phyloP scores from a whole-genome alignment of 192 early-diverging fungal genomes.

The Chytriomyces hyalinus region DNA sequence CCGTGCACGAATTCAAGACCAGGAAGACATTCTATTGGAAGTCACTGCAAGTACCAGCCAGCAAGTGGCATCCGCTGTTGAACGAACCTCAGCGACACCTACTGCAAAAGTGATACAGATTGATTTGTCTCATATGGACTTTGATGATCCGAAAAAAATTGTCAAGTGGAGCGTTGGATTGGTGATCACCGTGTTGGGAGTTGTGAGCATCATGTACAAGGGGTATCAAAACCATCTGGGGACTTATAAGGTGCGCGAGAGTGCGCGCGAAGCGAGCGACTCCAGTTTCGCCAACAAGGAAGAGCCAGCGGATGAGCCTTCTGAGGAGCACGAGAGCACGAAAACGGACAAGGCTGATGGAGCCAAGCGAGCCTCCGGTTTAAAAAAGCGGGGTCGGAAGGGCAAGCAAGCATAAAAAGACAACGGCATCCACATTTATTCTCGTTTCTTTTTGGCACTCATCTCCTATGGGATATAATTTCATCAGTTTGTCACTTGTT shows the following conservation, averaged over 20 bases:
- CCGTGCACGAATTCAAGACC: constrained; percentile 43
- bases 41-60: background rate
- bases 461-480: no score
- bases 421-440: no score
- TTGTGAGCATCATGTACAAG: constrained; percentile 39
- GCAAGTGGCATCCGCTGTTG: background rate
- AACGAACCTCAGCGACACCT: constrained; percentile 16
- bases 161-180: constrained; percentile 40
- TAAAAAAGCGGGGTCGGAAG: no score
- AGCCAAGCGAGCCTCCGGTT: no score
- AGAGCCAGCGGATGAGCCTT: background rate
- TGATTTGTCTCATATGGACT: constrained; percentile 25
- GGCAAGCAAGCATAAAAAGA: no score
- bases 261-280: background rate
- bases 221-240: constrained; percentile 39
- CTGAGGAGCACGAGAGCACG: background rate
- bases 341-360: background rate
- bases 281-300: background rate
- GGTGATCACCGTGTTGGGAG: constrained; percentile 41
- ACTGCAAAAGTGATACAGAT: background rate
- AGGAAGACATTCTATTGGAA: constrained; percentile 29
- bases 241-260: constrained; percentile 34
- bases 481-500: no score
- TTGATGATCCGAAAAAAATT: constrained; percentile 32
- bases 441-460: no score